phyloP scores from a whole-genome alignment of 345 rosid species.

The Eucalyptus microcorys region DNA sequence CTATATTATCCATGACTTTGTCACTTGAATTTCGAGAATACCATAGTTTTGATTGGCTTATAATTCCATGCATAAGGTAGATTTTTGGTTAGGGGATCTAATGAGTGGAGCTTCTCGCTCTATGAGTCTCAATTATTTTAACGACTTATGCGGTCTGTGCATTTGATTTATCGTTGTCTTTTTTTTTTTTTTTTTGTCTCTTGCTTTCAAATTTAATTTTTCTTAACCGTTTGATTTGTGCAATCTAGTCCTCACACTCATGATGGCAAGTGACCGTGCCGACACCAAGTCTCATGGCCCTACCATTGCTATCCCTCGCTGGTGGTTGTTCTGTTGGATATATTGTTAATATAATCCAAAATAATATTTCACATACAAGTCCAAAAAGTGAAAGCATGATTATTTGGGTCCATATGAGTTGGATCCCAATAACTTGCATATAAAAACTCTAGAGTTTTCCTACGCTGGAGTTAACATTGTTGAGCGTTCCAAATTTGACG shows the following conservation, averaged over 20 bases:
- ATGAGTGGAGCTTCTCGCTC: neutral
- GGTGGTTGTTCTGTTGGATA: too few relatives aligned
- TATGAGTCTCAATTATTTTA: too few relatives aligned
- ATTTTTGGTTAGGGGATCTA: neutral
- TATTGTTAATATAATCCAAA: too few relatives aligned
- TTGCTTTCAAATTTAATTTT: neutral
- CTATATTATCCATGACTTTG: neutral
- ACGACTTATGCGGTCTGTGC: neutral
- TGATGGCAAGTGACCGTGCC: neutral
- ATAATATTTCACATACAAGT: too few relatives aligned
- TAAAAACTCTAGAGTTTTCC: too few relatives aligned
- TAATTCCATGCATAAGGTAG: neutral
- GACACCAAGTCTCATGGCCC: neutral
- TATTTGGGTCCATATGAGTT: too few relatives aligned
- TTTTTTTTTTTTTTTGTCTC: neutral
- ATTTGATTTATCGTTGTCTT: too few relatives aligned
- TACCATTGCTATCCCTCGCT: neutral
- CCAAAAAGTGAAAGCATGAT: too few relatives aligned
- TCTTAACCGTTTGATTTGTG: too few relatives aligned
- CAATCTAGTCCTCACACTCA: neutral
- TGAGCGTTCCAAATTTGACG: too few relatives aligned
- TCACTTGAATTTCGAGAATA: neutral
- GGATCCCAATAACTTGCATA: too few relatives aligned
- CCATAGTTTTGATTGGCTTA: neutral
- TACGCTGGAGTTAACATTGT: too few relatives aligned